Evolutionary conservation across 2,329 filamentous ascomycete species (phyloP).

Genomic region (Lasiodiplodia sp.): DNA sequence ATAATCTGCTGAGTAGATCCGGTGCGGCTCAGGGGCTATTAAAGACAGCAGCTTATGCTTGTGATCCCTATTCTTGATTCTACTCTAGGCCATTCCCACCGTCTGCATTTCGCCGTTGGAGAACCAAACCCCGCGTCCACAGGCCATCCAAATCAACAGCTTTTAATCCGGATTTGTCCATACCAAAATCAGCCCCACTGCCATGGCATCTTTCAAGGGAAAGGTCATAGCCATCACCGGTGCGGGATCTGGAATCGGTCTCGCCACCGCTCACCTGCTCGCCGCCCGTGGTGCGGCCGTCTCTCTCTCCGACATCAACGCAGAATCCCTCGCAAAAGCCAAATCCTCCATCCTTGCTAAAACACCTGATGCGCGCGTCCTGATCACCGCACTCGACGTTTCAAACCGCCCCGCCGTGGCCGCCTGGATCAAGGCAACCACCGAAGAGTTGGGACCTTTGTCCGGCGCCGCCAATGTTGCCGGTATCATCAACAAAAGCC

Average conservation of each 20-base stretch:
- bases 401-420: constrained; percentile 58
- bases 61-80: too few species aligned
- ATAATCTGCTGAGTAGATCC: not conserved
- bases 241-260: constrained; percentile 42
- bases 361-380: constrained; percentile 35
- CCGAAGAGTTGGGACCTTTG: constrained; percentile 60
- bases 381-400: constrained; percentile 57
- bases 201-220: constrained; percentile 36
- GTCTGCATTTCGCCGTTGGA: too few species aligned
- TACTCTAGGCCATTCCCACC: too few species aligned
- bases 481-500: constrained; percentile 44
- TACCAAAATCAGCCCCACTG: too few species aligned
- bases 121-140: too few species aligned
- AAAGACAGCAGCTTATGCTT: not conserved
- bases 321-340: constrained; percentile 36
- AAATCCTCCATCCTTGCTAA: constrained; percentile 40
- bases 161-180: not conserved
- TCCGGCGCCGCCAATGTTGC: constrained; percentile 65
- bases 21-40: not conserved
- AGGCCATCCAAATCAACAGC: too few species aligned
- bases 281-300: constrained; percentile 35
- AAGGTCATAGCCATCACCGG: constrained; percentile 44
- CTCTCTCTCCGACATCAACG: constrained; percentile 43
- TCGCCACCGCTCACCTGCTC: constrained; percentile 2
- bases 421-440: constrained; percentile 55